Percentiles rank a stretch among this genome's conserved stretches.
Evolutionary conservation across 2,329 filamentous ascomycete genomes (phyloP).

Genomic region (Dactylellina drechsleri): DNA sequence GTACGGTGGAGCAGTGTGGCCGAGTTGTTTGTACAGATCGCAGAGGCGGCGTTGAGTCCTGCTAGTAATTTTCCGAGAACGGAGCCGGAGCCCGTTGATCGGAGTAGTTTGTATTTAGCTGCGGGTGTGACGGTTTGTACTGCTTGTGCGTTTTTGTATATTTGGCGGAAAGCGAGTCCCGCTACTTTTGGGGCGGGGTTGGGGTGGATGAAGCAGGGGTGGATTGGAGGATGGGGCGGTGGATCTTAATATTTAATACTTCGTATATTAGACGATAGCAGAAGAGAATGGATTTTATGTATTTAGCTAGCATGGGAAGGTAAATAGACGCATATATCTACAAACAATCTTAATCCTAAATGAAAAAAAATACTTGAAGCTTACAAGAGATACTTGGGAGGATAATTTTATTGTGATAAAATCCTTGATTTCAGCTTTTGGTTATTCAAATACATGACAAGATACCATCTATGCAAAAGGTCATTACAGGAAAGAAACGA

Average conservation of each 20-base stretch:
- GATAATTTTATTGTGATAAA: neutral
- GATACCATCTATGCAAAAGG: slow-evolving; percentile 51
- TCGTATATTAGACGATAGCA: neutral
- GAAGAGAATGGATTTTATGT: too few species aligned
- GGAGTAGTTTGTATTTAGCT: slow-evolving; percentile 85
- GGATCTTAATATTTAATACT: slow-evolving; percentile 35
- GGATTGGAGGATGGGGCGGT: slow-evolving; percentile 54
- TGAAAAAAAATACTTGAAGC: too few species aligned
- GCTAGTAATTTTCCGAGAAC: slow-evolving; percentile 87
- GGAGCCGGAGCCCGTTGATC: slow-evolving; percentile 84
- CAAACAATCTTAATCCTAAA: too few species aligned
- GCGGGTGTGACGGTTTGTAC: slow-evolving; percentile 66
- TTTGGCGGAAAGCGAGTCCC: slow-evolving; percentile 52
- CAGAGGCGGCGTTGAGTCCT: slow-evolving; percentile 90
- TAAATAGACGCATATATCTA: too few species aligned
- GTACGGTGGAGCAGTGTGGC: slow-evolving; percentile 93
- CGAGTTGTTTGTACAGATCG: slow-evolving; percentile 90
- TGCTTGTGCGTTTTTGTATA: slow-evolving; percentile 53
- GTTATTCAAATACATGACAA: slow-evolving; percentile 15
- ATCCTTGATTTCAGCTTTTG: slow-evolving; percentile 21
- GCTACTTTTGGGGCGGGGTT: slow-evolving; percentile 52
- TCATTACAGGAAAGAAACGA: slow-evolving; percentile 19
- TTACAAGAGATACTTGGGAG: too few species aligned
- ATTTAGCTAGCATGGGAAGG: too few species aligned
- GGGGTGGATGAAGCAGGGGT: slow-evolving; percentile 53